Base-by-base conservation (phyloP, 768 basidiomycete species). In the Russula emetica region DNA sequence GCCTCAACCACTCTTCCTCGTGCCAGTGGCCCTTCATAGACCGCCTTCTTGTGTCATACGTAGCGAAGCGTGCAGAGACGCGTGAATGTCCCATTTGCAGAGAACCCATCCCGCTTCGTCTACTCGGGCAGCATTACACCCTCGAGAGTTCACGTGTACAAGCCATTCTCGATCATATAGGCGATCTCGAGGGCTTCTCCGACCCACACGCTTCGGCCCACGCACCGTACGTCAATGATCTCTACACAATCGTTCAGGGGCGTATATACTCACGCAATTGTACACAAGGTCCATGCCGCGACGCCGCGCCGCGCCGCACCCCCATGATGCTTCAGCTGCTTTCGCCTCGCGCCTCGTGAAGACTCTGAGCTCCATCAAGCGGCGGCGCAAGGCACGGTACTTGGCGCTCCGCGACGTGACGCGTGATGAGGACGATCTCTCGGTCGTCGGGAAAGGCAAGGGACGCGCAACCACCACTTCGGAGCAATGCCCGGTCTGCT, bases 11-110 rank as follows among this genome's bases (percentile, higher is more conserved):
- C 7, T 38, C 22, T 26, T 24, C 51, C 32, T 45, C 36, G 9
- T 26, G 3, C 20, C 53, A 11, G 16, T 7, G 44, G 20, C 7
- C 9, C 24, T 18, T 14, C 42, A 24, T 5, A 38, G 13, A 14
- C 30, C 16, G 1, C 30, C 4, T 38, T 6, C 36, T 26, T 32
- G 22, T 9, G 18, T n/a, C 45, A 36, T 5, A 16, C 38, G 11
- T 62, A 90, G 88, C 79, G 4, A 88, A 84, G 72, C 83, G 86
- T 50, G 89, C 86, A 20, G 89, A 91, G 71, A 92, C 88, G 2
- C 79, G 84, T 62, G 77, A 77, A 63, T 93, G 90, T 70, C 91
- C 90, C 1, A 82, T 87, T 44, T 93, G 90, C 74, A 76, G 79
- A 16, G 90, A 92, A 71, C 72, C 72, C 44, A 87, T 93, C 47